Evolutionary conservation across 768 basidiomycete species (phyloP).

Genomic region (Lactarius sp.): DNA sequence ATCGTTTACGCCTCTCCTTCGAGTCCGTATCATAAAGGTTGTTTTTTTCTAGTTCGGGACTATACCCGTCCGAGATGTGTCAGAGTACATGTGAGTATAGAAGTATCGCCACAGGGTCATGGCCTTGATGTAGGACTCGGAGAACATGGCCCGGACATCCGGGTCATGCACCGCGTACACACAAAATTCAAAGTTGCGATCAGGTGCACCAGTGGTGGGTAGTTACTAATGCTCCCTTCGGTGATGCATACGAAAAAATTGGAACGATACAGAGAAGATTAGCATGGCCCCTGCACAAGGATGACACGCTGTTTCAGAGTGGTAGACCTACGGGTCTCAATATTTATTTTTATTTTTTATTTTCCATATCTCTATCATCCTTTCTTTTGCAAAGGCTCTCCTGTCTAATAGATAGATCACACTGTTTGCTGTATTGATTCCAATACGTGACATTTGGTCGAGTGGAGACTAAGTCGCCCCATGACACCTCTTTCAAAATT

Average conservation of each 20-base stretch:
- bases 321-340: slow-evolving; percentile 52
- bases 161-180: neutral
- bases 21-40: slow-evolving; percentile 26
- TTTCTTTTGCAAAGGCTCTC: too few relatives aligned
- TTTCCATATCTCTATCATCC: too few relatives aligned
- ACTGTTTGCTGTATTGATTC: too few relatives aligned
- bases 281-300: slow-evolving; percentile 99
- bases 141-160: neutral
- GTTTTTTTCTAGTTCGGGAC: neutral
- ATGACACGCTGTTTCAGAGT: slow-evolving; percentile 99
- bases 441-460: too few relatives aligned
- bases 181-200: slow-evolving; percentile 10
- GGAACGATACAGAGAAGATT: slow-evolving; percentile 99
- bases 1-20: slow-evolving; percentile 40
- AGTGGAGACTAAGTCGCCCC: too few relatives aligned
- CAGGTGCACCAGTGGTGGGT: neutral
- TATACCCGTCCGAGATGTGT: slow-evolving; percentile 44
- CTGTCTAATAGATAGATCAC: too few relatives aligned
- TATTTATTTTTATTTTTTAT: slow-evolving; percentile 39
- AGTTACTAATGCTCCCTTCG: slow-evolving; percentile 48
- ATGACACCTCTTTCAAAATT: too few relatives aligned
- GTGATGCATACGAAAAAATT: slow-evolving; percentile 97
- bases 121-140: too few relatives aligned
- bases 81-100: slow-evolving; percentile 48
- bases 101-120: too few relatives aligned